Base-by-base conservation (phyloP, 441 rosid genomes). In the Syzygium syzygioides region DNA sequence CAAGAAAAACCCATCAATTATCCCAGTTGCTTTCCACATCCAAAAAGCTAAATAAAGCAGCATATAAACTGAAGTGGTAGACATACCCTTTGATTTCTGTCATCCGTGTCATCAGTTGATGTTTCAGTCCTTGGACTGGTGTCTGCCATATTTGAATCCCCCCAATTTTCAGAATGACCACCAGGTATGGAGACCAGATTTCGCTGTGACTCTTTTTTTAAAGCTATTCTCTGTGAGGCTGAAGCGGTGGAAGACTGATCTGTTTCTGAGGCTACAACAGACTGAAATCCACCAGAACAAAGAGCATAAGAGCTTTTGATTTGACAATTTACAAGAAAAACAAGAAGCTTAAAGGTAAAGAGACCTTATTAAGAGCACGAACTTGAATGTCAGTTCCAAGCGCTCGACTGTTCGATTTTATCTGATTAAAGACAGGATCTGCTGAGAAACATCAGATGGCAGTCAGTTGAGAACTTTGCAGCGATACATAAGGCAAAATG, bases 381-480 rank as follows among this genome's bases (percentile, higher is more conserved):
- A 93, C 92, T 87, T 92, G 92, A 90, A 89, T 89, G 88, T 93
- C 93, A 60, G 91, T 87, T 76, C 92, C 94, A 90, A 92, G 68
- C 34, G 93, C 91, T 90, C 90, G 93, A 87, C 87, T 84, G 68
- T 88, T 94, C 60, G 95, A 88, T 89, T 95, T 95, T 86, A 94
- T 88, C 89, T 95, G 95, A 90, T 92, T 93, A 89, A 93, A 94
- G 32, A 92, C 60, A 89, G 92, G 89, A 93, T 93, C 98, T 95
- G 87, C 85, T 86, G 85, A 54, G 64, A 55, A 89, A 55, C 20
- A 88, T 41, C n/a, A 2, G 52, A 76, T 41, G 53, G 52, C 15
- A 76, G 83, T 76, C 53, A 41, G 53, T 76, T 41, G 53, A 41
- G n/a, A 76, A 76, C 52, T 41, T 76, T 1, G n/a, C 83, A 76